Percentiles rank a stretch among this genome's conserved stretches.
Conservation (phyloP, 2,329 filamentous ascomycete species). For the Colletotrichum sp. region DNA sequence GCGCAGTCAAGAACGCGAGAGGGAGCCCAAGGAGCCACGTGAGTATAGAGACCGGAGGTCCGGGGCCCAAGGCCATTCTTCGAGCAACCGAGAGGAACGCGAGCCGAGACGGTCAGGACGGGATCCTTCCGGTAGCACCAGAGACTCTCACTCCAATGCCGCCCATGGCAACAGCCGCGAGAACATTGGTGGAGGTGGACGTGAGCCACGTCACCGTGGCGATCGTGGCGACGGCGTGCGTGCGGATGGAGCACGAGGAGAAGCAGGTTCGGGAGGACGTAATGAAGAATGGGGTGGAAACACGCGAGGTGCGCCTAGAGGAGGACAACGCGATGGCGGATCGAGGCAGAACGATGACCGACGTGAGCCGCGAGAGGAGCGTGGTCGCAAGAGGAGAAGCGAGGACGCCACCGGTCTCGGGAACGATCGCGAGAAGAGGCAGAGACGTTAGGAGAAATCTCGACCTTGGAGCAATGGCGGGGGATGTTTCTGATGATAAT, state of each 20-base stretch:
- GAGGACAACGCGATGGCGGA: slow-evolving; percentile 35
- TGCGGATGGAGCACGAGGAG: slow-evolving; percentile 17
- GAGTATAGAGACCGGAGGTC: slow-evolving; percentile 51
- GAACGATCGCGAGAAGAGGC: slow-evolving; percentile 59
- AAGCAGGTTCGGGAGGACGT: slow-evolving; percentile 29
- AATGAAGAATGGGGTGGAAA: slow-evolving; percentile 22
- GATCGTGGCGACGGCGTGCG: slow-evolving; percentile 24
- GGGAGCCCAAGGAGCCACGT: slow-evolving; percentile 48
- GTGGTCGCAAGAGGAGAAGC: slow-evolving; percentile 48
- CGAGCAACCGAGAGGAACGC: slow-evolving; percentile 27
- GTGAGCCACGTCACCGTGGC: slow-evolving; percentile 33
- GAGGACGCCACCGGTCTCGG: slow-evolving; percentile 49
- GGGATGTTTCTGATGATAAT: not conserved
- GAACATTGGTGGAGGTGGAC: not conserved
- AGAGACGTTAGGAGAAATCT: slow-evolving; percentile 46
- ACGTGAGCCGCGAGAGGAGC: slow-evolving; percentile 40
- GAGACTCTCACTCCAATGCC: slow-evolving; percentile 6
- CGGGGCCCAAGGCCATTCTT: slow-evolving; percentile 26
- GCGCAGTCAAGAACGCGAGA: slow-evolving; percentile 50
- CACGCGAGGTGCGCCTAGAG: slow-evolving; percentile 23
- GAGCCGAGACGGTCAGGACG: slow-evolving; percentile 28
- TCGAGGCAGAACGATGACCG: slow-evolving; percentile 31
- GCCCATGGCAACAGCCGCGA: slow-evolving; percentile 28
- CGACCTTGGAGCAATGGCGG: not conserved
- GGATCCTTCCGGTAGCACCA: slow-evolving; percentile 11